phyloP scores from a whole-genome alignment of 2,329 filamentous ascomycete genomes.

The Fusarium sp. region DNA sequence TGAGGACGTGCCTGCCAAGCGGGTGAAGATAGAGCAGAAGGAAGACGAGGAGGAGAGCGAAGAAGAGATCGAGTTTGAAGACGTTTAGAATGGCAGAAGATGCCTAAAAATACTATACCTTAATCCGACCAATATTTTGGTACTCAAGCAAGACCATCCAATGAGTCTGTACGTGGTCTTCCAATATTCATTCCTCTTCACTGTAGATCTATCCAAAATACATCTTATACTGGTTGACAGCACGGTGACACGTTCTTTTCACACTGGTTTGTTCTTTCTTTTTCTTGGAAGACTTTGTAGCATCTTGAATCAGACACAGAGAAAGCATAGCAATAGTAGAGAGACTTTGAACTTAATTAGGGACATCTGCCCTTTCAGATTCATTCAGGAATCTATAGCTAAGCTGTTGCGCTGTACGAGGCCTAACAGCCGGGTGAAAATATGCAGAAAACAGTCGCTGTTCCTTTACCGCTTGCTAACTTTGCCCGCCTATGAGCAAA shows the following conservation, averaged over 20 bases:
- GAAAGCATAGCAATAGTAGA: neutral
- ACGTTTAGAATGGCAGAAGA: conserved; percentile 56
- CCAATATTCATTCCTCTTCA: neutral
- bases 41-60: conserved; percentile 58
- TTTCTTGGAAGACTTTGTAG: no score
- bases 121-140: neutral
- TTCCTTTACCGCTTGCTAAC: conserved; percentile 23
- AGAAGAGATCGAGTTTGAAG: conserved; percentile 69
- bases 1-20: conserved; percentile 69
- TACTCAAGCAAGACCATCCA: neutral
- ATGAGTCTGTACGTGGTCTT: neutral
- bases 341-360: neutral
- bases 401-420: conserved; percentile 16
- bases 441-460: conserved; percentile 36
- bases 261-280: neutral
- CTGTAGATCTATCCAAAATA: neutral
- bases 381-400: conserved; percentile 24
- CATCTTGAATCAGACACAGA: neutral
- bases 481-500: conserved; percentile 19
- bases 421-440: conserved; percentile 8
- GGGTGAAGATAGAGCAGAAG: conserved; percentile 66
- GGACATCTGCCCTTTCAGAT: conserved; percentile 11
- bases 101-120: neutral
- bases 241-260: neutral
- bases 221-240: neutral